Base-by-base conservation (phyloP, 139 green algal species). In the Microglena sp. region DNA sequence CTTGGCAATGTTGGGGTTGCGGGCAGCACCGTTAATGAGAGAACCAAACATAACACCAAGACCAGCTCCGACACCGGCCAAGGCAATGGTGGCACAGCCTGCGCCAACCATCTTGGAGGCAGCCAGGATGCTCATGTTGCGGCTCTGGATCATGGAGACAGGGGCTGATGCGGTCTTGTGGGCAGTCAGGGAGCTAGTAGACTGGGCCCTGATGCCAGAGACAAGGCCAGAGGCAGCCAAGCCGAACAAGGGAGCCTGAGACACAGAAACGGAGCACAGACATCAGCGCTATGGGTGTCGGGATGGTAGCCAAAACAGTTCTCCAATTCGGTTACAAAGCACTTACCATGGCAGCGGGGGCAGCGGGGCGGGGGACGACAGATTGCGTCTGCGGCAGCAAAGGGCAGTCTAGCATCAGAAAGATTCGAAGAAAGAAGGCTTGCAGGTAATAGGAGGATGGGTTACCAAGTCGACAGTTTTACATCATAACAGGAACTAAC, bases 1-100 rank as follows among this genome's bases (percentile, higher is more conserved):
- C 74, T 85, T 85, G 64, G 77, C 79, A 54, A 87, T 71, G 75
- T 80, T 86, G 63, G 80, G 80, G 67, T 87, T 89, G 73, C 83
- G 72, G 57, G 83, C 83, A 66, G 85, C 83, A 55, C 78, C 83
- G 66, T 84, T 85, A 70, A 90, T 90, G 33, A 90, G 70, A 57
- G 81, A 87, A 63, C 83, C 82, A 74, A 90, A 87, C 75, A 90
- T 84, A 55, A 87, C 85, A 62, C 83, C 83, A 70, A 90, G 83
- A 57, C 83, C 83, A 60, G 78, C 81, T 58, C 78, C 81, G 60
- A 84, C 78, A 67, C 83, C 83, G n/a, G 80, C 83, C 57, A 87
- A 57, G 45, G 80, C 77, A 46, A 89, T 89, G 56, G 83, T 89
- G 32, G 83, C 83, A 75, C 78, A 86, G 57, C 83, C 81, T 40